Percentiles rank a stretch among this genome's conserved stretches.
Evolutionary conservation across 192 early-diverging fungal species (phyloP).

Genomic region (Pilobolus umbonatus): DNA sequence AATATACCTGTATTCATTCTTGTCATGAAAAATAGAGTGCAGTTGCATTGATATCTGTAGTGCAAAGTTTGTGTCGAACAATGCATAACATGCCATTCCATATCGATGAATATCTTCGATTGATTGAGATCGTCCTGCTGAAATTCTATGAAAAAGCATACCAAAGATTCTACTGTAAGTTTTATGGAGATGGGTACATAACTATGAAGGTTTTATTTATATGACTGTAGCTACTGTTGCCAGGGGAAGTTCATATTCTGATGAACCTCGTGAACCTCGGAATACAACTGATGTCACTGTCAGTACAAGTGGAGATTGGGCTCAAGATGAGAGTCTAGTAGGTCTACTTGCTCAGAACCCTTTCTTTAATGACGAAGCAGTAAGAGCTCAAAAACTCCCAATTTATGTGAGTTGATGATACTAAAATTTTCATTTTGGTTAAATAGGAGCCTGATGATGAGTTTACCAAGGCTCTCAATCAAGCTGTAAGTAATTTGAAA

Average conservation of each 20-base stretch:
- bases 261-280: constrained; percentile 4
- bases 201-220: not conserved
- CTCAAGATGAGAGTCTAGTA: constrained; percentile 40
- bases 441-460: constrained; percentile 22
- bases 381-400: not conserved
- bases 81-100: constrained; percentile 63
- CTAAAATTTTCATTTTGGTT: not conserved
- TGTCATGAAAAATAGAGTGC: constrained; percentile 59
- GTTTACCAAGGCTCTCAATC: constrained; percentile 26
- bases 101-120: constrained; percentile 60
- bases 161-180: constrained; percentile 46
- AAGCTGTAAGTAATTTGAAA: constrained; percentile 21
- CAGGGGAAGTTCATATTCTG: not conserved
- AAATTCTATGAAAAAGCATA: constrained; percentile 70
- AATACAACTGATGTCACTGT: constrained; percentile 29
- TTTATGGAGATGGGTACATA: not conserved
- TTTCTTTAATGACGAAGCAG: constrained; percentile 31
- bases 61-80: constrained; percentile 61
- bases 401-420: too few species aligned
- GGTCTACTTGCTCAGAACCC: constrained; percentile 40
- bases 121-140: constrained; percentile 62
- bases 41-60: constrained; percentile 49
- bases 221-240: constrained; percentile 10
- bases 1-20: not conserved
- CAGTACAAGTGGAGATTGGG: constrained; percentile 40